These are phyloP conservation scores for Phytophthora fragariaefolia DNA, from an alignment of 352 stramenopile genomes.

Conservation along the genomic window DNA sequence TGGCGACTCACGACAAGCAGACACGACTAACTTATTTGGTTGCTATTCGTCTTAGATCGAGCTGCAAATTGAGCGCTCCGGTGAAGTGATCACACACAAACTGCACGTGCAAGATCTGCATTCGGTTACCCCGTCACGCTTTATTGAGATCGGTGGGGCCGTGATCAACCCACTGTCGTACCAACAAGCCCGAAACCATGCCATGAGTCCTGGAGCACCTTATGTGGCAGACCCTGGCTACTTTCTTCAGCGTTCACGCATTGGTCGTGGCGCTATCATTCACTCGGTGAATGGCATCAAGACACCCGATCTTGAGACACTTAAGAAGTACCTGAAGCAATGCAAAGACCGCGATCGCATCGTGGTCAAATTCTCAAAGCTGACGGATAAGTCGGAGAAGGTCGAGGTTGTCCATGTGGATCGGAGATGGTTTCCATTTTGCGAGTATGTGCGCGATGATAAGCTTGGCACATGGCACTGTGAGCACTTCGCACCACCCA, in stretches of 20 bases:
- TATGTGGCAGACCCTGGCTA: conserved; percentile 91
- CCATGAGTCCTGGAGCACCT: conserved; percentile 63
- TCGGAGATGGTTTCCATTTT: conserved; percentile 92
- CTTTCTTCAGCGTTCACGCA: conserved; percentile 89
- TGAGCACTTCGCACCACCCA: conserved; percentile 53
- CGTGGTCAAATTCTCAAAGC: conserved; percentile 85
- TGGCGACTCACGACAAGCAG: no score
- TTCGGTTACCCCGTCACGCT: conserved; percentile 81
- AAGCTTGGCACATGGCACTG: conserved; percentile 83
- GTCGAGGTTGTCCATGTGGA: conserved; percentile 91
- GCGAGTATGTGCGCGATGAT: conserved; percentile 83
- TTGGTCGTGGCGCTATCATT: conserved; percentile 87
- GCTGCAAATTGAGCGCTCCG: conserved; percentile 85
- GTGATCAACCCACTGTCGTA: conserved; percentile 92
- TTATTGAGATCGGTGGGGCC: conserved; percentile 88
- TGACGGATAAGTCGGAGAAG: conserved; percentile 80
- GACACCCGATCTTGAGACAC: conserved; percentile 85
- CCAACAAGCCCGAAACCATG: conserved; percentile 90
- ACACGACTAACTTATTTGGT: not conserved
- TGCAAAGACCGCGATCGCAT: conserved; percentile 84
- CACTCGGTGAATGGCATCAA: conserved; percentile 86
- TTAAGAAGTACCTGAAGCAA: conserved; percentile 80
- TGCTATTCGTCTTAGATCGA: conserved; percentile 49
- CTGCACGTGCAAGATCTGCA: conserved; percentile 89
- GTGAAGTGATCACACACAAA: conserved; percentile 61